Base-by-base conservation (phyloP, 331 rosid genomes). In the Rhamnella rubrinervis region DNA sequence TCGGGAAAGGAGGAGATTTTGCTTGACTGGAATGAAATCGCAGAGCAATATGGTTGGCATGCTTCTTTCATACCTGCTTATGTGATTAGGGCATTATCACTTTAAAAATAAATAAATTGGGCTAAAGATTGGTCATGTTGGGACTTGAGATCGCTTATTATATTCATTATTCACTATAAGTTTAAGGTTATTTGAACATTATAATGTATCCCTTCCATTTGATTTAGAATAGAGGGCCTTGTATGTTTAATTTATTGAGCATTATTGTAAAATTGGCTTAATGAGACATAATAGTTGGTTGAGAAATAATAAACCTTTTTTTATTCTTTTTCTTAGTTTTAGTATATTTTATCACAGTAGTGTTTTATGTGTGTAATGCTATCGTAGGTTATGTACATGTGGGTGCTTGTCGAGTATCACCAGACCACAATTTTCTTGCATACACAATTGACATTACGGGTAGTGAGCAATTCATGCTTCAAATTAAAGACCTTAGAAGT, bases 1-100 rank as follows among this genome's bases (percentile, higher is more conserved):
- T 64, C 66, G 25, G 66, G 68, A 75, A 65, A 21, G 65, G 96
- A 85, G 77, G 88, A 84, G 67, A 65, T 87, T 65, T 85, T 93
- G 70, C 95, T 93, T 60, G 97, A 93, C 79, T 93, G 97, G 97
- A 93, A 93, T 77, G 83, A 85, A 84, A 87, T 93, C 7, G 96
- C 98, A 13, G 80, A 83, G 77, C 68, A 80, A 81, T 71, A 91
- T 80, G 98, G 35, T 31, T 31, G 35, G 96, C 63, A 73, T 70
- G 93, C 56, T 76, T 62, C 67, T 71, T 50, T 61, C 70, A 38
- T 28, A 4, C 46, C 40, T 57, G 16, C 23, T 52, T 58, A 59
- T 39, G 21, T 28, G 23, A 70, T 37, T 17, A 62, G 35, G 57
- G 26, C 53, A 68, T 61, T 17, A 5, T 53, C 31, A 50, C 37